A percentile compares a stretch with the other conserved stretches of the same genome.
Conservation (phyloP, 805 yeast species). For the Metschnikowia noctiluminum region DNA sequence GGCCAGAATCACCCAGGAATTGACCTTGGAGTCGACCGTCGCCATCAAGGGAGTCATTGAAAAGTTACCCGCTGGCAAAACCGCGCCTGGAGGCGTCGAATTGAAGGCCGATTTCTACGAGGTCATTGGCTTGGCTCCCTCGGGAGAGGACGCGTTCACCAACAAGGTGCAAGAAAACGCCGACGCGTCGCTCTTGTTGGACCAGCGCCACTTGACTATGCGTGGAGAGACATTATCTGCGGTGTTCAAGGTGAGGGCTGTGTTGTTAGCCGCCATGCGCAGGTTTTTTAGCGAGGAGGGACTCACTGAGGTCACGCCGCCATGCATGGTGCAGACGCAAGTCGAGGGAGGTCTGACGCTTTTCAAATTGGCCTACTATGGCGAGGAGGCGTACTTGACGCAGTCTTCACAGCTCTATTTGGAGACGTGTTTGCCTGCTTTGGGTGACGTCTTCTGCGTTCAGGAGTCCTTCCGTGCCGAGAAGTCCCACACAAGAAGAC, state of each 20-base stretch:
- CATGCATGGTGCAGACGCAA: conserved; percentile 99
- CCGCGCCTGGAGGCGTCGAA: conserved; percentile 98
- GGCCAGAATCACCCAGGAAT: conserved; percentile 77
- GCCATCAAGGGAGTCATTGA: conserved; percentile 74
- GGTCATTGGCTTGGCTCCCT: conserved; percentile 88
- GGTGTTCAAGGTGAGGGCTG: conserved; percentile 92
- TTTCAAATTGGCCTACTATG: conserved; percentile 90
- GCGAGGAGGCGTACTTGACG: conserved; percentile 93
- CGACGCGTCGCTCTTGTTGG: conserved; percentile 88
- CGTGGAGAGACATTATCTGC: conserved; percentile 94
- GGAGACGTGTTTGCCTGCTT: conserved; percentile 93
- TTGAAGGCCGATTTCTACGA: conserved; percentile 86
- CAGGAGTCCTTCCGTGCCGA: conserved; percentile 99
- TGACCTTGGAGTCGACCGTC: conserved; percentile 87
- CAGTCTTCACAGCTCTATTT: conserved; percentile 96
- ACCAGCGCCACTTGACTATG: conserved; percentile 91
- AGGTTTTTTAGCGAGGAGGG: conserved; percentile 71
- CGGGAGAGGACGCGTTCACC: conserved; percentile 92
- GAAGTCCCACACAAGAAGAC: conserved; percentile 98
- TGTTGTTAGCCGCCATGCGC: conserved; percentile 70
- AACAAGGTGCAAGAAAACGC: conserved; percentile 92
- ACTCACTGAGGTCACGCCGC: conserved; percentile 91
- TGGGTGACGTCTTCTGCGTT: conserved; percentile 95
- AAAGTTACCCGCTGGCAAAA: conserved; percentile 90
- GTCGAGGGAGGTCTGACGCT: conserved; percentile 99